These are phyloP conservation scores for Stentor roeselii DNA, from an alignment of 73 alveolate genomes.

Conservation along the genomic window DNA sequence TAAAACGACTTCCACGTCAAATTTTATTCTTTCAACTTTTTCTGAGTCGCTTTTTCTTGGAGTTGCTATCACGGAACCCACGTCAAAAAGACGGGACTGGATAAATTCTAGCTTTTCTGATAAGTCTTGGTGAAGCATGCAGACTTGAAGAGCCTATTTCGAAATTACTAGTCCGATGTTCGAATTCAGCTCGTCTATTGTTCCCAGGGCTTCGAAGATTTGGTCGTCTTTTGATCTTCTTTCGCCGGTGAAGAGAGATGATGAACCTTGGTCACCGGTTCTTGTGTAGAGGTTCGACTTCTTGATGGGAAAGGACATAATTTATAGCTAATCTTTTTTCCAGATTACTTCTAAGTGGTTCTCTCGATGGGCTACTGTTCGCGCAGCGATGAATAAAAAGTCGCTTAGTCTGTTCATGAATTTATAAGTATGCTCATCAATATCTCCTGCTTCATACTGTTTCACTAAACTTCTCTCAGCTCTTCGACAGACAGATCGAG, in stretches of 20 bases:
- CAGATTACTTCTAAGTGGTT: slow-evolving; percentile 51
- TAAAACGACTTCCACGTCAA: slow-evolving; percentile 37
- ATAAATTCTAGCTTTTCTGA: slow-evolving; percentile 27
- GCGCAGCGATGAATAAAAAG: slow-evolving; percentile 54
- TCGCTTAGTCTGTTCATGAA: slow-evolving; percentile 70
- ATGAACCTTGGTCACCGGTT: slow-evolving; percentile 75
- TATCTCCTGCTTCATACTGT: slow-evolving; percentile 36
- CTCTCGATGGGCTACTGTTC: slow-evolving; percentile 46
- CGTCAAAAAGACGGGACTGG: slow-evolving; percentile 55
- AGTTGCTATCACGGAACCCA: slow-evolving; percentile 69
- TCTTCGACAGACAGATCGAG: slow-evolving; percentile 63
- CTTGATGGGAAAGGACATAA: too few species aligned
- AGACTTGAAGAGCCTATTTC: neutral
- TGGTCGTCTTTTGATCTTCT: slow-evolving; percentile 42
- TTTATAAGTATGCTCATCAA: slow-evolving; percentile 40
- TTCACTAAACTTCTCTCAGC: slow-evolving; percentile 57
- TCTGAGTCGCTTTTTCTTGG: slow-evolving; percentile 39
- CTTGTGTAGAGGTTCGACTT: slow-evolving; percentile 43
- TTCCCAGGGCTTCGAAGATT: slow-evolving; percentile 58
- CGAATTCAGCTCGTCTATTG: slow-evolving; percentile 64
- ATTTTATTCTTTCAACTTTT: slow-evolving; percentile 41
- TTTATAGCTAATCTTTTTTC: slow-evolving; percentile 42
- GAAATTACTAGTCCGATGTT: slow-evolving; percentile 49
- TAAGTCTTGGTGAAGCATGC: neutral
- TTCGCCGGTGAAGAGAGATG: slow-evolving; percentile 66